A percentile compares a stretch with the other conserved stretches of the same genome.
Conservation (phyloP, 371 early-diverging fungal species). For the Mortierella sp. region DNA sequence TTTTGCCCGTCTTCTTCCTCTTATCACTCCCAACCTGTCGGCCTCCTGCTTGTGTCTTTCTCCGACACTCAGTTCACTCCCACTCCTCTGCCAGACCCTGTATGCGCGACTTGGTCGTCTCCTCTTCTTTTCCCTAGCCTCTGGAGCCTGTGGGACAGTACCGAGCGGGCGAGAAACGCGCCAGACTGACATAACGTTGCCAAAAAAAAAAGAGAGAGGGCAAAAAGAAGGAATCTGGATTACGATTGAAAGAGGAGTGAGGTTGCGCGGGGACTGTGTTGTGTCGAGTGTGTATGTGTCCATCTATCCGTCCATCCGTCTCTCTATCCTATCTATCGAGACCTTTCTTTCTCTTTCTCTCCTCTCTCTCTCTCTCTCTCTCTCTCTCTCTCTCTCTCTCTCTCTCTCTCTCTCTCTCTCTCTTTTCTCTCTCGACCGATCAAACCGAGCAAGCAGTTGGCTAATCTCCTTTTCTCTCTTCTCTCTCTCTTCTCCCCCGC, state of each 20-base stretch:
- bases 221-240: background rate
- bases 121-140: background rate
- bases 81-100: background rate
- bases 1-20: background rate
- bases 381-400: background rate
- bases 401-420: background rate
- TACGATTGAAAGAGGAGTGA: background rate
- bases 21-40: background rate
- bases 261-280: no score
- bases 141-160: background rate
- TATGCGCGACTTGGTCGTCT: background rate
- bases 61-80: background rate
- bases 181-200: no score
- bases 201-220: background rate
- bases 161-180: no score
- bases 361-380: background rate
- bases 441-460: no score
- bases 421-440: background rate
- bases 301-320: constrained; percentile 1
- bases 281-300: no score
- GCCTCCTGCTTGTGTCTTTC: background rate
- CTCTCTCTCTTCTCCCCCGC: background rate
- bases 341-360: background rate
- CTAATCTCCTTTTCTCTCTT: no score
- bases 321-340: background rate